Evolutionary conservation across 140 eudicot genomes (phyloP).

Genomic region (Senecio squalidus): DNA sequence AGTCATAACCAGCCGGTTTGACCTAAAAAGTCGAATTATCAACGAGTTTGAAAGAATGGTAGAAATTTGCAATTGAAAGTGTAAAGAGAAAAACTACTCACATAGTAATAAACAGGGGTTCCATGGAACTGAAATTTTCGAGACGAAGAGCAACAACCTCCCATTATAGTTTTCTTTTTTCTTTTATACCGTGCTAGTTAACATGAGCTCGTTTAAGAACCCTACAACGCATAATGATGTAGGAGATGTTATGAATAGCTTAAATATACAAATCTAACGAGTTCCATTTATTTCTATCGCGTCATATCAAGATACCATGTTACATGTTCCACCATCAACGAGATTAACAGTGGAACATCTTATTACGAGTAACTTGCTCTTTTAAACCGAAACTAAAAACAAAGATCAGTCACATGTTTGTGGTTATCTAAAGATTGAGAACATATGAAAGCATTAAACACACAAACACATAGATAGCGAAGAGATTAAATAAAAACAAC

Average conservation of each 20-base stretch:
- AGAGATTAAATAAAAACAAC: no score
- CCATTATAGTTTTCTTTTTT: constrained; percentile 38
- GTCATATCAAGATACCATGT: no score
- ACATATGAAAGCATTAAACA: no score
- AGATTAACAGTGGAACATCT: no score
- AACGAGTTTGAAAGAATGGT: not conserved
- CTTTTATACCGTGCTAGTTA: constrained; percentile 11
- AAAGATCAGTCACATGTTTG: no score
- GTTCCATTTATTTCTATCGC: not conserved
- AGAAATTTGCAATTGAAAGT: not conserved
- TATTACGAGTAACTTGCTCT: no score
- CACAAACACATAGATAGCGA: no score
- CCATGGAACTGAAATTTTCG: constrained; percentile 59
- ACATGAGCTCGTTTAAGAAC: constrained; percentile 11
- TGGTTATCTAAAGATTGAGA: no score
- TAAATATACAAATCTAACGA: not conserved
- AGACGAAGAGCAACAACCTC: constrained; percentile 79
- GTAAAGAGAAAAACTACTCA: constrained; percentile 21
- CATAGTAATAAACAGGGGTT: constrained; percentile 68
- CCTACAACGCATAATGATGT: constrained; percentile 16
- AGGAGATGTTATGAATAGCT: not conserved
- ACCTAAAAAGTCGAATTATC: constrained; percentile 1
- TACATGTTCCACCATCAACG: no score
- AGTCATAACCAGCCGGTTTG: not conserved
- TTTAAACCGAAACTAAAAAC: no score